Conservation (phyloP, 495 filamentous ascomycete species). For the Aspergillus taichungensis region DNA sequence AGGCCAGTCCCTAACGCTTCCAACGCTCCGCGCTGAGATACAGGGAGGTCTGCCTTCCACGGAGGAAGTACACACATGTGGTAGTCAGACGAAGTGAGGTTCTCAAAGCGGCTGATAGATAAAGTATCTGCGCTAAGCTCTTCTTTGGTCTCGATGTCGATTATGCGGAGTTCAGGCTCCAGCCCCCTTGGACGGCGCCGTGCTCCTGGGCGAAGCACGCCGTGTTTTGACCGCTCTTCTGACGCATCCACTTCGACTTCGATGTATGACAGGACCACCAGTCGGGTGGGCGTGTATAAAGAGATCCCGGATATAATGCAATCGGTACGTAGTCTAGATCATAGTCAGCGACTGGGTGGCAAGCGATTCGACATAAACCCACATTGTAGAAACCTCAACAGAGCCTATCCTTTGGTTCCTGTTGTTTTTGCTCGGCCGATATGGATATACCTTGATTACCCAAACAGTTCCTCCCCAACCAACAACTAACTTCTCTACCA, state of each 20-base stretch:
- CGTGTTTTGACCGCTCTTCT: conserved; percentile 13
- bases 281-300: conserved; percentile 84
- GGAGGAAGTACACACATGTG: conserved; percentile 78
- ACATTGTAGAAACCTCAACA: conserved; percentile 88
- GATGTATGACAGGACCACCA: conserved; percentile 85
- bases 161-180: conserved; percentile 81
- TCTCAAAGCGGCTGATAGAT: conserved; percentile 74
- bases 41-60: conserved; percentile 49
- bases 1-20: conserved; percentile 55
- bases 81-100: conserved; percentile 83
- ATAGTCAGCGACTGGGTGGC: conserved; percentile 6
- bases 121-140: conserved; percentile 75
- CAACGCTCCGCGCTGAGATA: conserved; percentile 56
- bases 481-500: conserved; percentile 72
- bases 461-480: conserved; percentile 95
- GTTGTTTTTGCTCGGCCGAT: conserved; percentile 59
- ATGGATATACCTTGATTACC: conserved; percentile 85
- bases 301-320: conserved; percentile 96
- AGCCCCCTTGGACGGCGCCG: conserved; percentile 64
- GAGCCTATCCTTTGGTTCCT: conserved; percentile 66
- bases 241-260: conserved; percentile 54
- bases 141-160: conserved; percentile 74
- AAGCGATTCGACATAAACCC: neutral
- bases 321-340: conserved; percentile 73
- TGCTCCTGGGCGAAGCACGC: conserved; percentile 36